phyloP scores from a whole-genome alignment of 1,139 yeast species.

The Magnusiomyces fungicola region DNA sequence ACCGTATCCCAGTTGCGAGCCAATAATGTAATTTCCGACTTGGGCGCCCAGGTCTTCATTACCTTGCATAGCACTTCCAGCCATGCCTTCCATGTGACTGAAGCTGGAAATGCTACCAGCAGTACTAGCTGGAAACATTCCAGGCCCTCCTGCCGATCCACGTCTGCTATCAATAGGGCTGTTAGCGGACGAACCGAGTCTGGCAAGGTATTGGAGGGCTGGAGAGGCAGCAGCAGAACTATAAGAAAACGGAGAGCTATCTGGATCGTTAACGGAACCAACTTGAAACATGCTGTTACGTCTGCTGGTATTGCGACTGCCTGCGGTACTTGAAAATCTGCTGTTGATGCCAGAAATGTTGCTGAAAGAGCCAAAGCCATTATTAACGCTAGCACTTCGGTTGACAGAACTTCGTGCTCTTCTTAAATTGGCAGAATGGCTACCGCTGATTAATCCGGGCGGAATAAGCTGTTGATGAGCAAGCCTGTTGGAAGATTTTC shows the following conservation, averaged over 20 bases:
- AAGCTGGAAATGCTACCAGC: neutral
- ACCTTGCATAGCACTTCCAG: neutral
- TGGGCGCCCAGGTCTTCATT: slow-evolving; percentile 40
- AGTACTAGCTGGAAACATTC: neutral
- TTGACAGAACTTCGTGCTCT: no score
- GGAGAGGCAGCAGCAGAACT: neutral
- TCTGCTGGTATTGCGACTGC: no score
- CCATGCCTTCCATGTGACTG: neutral
- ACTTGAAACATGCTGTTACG: no score
- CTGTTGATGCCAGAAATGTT: no score
- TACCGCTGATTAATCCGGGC: no score
- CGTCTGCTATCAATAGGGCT: neutral
- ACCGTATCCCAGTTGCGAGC: slow-evolving; percentile 81
- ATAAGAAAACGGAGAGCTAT: neutral
- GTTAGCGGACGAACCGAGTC: neutral
- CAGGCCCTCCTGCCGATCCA: neutral
- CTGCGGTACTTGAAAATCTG: no score
- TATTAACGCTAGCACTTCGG: no score
- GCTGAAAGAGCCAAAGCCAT: no score
- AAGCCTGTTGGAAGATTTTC: no score
- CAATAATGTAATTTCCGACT: slow-evolving; percentile 41
- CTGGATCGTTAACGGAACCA: no score
- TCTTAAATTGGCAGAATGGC: no score
- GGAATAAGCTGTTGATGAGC: no score
- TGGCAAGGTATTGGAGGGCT: neutral